Evolutionary conservation across 2,329 filamentous ascomycete genomes (phyloP).

Genomic region (Lojkania enalia): DNA sequence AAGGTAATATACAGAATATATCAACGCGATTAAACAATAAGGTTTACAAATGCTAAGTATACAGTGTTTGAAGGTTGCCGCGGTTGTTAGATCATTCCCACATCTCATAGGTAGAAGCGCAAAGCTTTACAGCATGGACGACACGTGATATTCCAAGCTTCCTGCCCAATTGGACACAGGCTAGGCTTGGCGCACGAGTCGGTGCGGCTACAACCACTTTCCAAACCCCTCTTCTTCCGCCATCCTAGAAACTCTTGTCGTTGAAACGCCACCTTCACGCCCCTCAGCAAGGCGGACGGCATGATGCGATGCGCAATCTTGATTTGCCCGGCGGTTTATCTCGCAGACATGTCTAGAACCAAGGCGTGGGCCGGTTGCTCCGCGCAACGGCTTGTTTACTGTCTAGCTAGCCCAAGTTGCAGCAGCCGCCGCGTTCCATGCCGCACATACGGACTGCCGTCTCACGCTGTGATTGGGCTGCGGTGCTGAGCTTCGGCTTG

Average conservation of each 20-base stretch:
- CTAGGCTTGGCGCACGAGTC: not conserved
- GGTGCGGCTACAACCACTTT: not conserved
- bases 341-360: not conserved
- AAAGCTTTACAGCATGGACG: too few relatives aligned
- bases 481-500: too few relatives aligned
- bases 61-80: too few relatives aligned
- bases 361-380: constrained; percentile 11
- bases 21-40: too few relatives aligned
- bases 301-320: not conserved
- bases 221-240: too few relatives aligned
- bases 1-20: too few relatives aligned
- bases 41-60: too few relatives aligned
- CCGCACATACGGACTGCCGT: not conserved
- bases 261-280: not conserved
- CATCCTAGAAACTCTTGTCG: too few relatives aligned
- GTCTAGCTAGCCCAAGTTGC: constrained; percentile 8
- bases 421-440: constrained; percentile 15
- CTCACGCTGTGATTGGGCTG: constrained; percentile 16
- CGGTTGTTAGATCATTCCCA: too few relatives aligned
- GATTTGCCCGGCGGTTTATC: not conserved
- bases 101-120: too few relatives aligned
- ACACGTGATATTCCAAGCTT: too few relatives aligned
- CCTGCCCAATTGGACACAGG: too few relatives aligned
- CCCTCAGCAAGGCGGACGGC: not conserved
- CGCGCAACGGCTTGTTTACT: constrained; percentile 15